Percentiles rank a stretch among this genome's conserved stretches.
Conservation (phyloP, 2,329 filamentous ascomycete genomes). For the Dothistroma septosporum region DNA sequence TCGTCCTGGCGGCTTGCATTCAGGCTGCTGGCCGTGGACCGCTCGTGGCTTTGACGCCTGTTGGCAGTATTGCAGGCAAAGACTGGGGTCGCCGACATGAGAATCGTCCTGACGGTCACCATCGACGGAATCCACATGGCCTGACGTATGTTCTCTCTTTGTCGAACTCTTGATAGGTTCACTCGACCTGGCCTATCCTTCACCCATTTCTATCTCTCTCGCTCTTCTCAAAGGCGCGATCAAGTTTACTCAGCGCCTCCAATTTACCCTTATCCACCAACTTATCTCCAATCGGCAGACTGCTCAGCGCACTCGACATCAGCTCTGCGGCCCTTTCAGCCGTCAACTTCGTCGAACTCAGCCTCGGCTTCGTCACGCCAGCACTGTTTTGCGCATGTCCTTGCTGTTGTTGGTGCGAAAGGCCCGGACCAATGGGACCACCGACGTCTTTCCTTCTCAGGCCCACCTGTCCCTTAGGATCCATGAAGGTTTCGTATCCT, state of each 20-base stretch:
- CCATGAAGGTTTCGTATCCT: conserved; percentile 50
- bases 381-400: conserved; percentile 8
- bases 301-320: conserved; percentile 46
- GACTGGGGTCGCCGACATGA: no score
- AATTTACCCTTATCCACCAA: conserved; percentile 41
- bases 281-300: conserved; percentile 40
- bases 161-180: no score
- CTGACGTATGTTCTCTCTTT: no score
- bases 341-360: conserved; percentile 30
- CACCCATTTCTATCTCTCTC: conserved; percentile 8
- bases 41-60: no score
- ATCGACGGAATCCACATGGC: no score
- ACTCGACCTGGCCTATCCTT: neutral
- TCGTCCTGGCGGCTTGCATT: no score
- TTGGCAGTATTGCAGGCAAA: no score
- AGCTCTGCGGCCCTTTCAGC: conserved; percentile 44
- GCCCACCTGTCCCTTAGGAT: conserved; percentile 47
- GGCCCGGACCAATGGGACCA: conserved; percentile 17
- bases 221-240: conserved; percentile 34
- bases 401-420: conserved; percentile 8
- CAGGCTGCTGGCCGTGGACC: no score
- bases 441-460: conserved; percentile 39
- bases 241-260: conserved; percentile 45
- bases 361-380: conserved; percentile 19
- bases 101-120: no score